These are phyloP conservation scores for Gynandropsis gynandra DNA, from an alignment of 345 rosid genomes.

Conservation along the genomic window DNA sequence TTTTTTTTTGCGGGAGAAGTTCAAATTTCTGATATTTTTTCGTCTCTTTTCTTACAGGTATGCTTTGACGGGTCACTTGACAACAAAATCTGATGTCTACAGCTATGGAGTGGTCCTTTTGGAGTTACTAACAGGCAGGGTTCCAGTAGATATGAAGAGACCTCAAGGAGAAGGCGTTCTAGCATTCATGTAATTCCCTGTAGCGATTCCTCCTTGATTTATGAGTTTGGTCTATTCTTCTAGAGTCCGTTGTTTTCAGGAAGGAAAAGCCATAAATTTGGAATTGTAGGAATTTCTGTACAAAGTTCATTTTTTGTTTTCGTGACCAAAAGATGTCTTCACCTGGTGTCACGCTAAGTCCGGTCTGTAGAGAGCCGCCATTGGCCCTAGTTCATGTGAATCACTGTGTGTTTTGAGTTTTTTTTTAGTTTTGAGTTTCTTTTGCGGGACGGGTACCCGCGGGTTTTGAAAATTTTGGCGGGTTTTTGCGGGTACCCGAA, in stretches of 20 bases:
- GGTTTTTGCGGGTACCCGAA: no score
- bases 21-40: not conserved
- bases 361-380: slow-evolving; percentile 29
- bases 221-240: slow-evolving; percentile 15
- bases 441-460: no score
- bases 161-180: slow-evolving; percentile 81
- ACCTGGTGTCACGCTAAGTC: slow-evolving; percentile 45
- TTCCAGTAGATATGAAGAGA: slow-evolving; percentile 80
- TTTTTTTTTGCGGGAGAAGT: no score
- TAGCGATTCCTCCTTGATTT: slow-evolving; percentile 9
- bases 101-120: slow-evolving; percentile 87
- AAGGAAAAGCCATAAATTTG: slow-evolving; percentile 20
- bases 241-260: slow-evolving; percentile 16
- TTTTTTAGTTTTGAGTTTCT: slow-evolving; percentile 11
- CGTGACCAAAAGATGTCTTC: slow-evolving; percentile 35
- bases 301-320: slow-evolving; percentile 6
- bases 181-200: slow-evolving; percentile 20
- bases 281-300: slow-evolving; percentile 16
- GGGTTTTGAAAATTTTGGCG: no score
- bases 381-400: slow-evolving; percentile 28
- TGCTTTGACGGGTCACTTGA: slow-evolving; percentile 86
- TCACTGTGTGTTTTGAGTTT: slow-evolving; percentile 47
- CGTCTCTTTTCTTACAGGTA: slow-evolving; percentile 36
- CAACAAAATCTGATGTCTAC: slow-evolving; percentile 92
- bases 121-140: slow-evolving; percentile 84